Percentiles rank a stretch among this genome's conserved stretches.
Conservation (phyloP, 2,329 filamentous ascomycete species). For the Bipolaris bicolor region DNA sequence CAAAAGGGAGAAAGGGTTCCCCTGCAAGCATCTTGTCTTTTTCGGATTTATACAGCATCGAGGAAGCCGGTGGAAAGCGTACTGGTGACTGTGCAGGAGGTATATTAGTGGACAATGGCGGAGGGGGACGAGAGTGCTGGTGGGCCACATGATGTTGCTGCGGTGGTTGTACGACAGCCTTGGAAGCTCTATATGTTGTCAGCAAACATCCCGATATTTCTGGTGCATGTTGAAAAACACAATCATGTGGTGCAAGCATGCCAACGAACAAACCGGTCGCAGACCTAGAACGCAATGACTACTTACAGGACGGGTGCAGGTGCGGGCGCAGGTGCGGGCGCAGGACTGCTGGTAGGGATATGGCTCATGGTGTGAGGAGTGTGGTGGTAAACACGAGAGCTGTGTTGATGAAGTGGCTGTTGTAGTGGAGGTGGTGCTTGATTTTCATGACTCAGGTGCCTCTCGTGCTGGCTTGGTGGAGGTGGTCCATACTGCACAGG, state of each 20-base stretch:
- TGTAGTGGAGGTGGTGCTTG: constrained; percentile 26
- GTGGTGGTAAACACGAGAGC: constrained; percentile 41
- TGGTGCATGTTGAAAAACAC: neutral
- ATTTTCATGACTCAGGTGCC: constrained; percentile 34
- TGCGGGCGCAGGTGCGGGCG: constrained; percentile 1
- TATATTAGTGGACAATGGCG: constrained; percentile 26
- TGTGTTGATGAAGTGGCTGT: constrained; percentile 37
- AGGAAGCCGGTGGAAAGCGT: constrained; percentile 28
- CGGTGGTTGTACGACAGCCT: constrained; percentile 48
- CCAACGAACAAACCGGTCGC: neutral
- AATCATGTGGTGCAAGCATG: neutral
- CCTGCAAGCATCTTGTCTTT: constrained; percentile 90
- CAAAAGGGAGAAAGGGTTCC: constrained; percentile 78
- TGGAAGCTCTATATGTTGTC: constrained; percentile 25
- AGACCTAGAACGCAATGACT: neutral
- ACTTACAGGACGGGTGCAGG: constrained; percentile 24
- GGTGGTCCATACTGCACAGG: constrained; percentile 32
- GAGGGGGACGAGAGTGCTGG: constrained; percentile 29
- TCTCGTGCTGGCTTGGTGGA: constrained; percentile 23
- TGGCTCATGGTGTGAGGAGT: constrained; percentile 40
- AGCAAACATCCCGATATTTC: neutral
- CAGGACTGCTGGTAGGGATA: constrained; percentile 27
- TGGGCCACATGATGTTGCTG: constrained; percentile 29
- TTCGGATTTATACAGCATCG: constrained; percentile 63
- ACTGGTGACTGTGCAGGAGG: constrained; percentile 33